These are phyloP conservation scores for Sporobolomyces roseus DNA, from an alignment of 768 basidiomycete species.

Conservation along the genomic window DNA sequence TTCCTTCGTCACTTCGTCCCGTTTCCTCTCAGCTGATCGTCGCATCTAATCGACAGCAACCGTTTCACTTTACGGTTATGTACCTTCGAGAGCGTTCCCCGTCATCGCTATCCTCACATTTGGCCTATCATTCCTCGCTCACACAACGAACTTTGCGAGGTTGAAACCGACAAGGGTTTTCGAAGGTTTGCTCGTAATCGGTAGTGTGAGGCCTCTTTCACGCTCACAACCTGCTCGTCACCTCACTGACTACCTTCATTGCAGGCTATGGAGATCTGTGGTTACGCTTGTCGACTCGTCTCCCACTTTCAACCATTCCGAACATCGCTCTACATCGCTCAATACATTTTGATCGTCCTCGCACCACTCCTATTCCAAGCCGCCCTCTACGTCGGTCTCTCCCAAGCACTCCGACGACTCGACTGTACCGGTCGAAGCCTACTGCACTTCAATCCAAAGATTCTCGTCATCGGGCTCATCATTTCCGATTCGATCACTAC, in stretches of 20 bases:
- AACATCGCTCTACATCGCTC: constrained; percentile 27
- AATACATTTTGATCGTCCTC: constrained; percentile 31
- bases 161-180: constrained; percentile 5
- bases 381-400: constrained; percentile 48
- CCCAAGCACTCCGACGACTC: constrained; percentile 42
- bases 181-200: constrained; percentile 10
- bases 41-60: background rate
- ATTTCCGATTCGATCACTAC: constrained; percentile 46
- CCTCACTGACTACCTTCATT: background rate
- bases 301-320: constrained; percentile 24
- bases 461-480: constrained; percentile 46
- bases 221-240: too few relatives aligned
- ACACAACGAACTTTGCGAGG: constrained; percentile 4
- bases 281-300: constrained; percentile 14
- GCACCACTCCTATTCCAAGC: constrained; percentile 41
- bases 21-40: background rate
- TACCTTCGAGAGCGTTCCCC: constrained; percentile 5
- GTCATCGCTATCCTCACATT: constrained; percentile 24
- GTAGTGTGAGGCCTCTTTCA: constrained; percentile 11
- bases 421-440: constrained; percentile 38
- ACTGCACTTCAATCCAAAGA: constrained; percentile 44
- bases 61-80: constrained; percentile 28
- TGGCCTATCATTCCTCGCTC: constrained; percentile 21
- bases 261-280: constrained; percentile 30
- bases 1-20: background rate